Evolutionary conservation across 2,329 filamentous ascomycete species (phyloP), one percentile per base, ranked within the genome.

Genomic region (Lachnellula hyalina): DNA sequence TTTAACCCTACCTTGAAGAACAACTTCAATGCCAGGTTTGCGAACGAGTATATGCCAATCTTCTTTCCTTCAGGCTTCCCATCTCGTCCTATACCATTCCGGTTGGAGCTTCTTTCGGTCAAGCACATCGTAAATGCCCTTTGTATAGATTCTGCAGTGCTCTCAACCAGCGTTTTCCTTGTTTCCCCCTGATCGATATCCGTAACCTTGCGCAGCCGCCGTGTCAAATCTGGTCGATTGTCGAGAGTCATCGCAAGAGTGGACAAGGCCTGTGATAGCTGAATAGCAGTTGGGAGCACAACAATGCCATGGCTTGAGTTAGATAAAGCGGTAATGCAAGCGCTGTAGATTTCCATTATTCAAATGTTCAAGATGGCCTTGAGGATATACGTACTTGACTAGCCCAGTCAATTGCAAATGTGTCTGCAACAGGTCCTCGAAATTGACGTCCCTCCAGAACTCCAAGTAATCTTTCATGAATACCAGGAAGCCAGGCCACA

Each of bases 51-150:
- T 59, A 96, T 91, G 44, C 90, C 92, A 11, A 87, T 75, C 67
- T 93, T 90, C 69, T 92, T 95, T 52, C 91, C 90, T 64, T 92
- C 87, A 0, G 90, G 90, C 56, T 78, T 82, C 19, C 83, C 84
- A 62, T 80, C 81, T 54, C 68, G 70, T 7, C 65, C 63, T 25
- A 80, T 71, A 0, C 77, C 77, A 14, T 75, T 75, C 12, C 83
- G 77, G 25, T 81, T 83, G 17, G 84, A 84, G 1, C 83, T 86
- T 48, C 90, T 82, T 68, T 96, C 91, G 4, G 88, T 91, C 35
- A 96, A 74, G 61, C 93, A 96, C 40, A 90, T 90, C 11, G 90
- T 94, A 68, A 96, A 96, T 21, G 92, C 90, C 68, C 91, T 89
- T 58, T 95, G 87, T 56, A 96, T 88, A 49, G 90, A 87, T 67